Conservation (phyloP, 192 early-diverging fungal species). For the Backusella mclennaniae region DNA sequence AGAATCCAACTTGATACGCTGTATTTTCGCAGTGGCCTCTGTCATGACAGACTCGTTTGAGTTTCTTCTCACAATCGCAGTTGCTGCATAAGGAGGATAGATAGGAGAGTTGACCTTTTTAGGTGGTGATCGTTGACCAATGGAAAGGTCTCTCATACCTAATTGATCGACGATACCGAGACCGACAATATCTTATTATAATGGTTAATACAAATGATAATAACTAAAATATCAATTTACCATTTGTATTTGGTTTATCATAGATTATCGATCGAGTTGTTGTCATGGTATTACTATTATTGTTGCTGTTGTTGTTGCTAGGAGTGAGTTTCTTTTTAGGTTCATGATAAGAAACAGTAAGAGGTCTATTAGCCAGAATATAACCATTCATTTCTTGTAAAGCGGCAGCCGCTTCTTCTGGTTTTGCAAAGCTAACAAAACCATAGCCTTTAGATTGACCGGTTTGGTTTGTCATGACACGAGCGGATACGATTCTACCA, state of each 20-base stretch:
- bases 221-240: neutral
- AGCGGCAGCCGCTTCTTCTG: slow-evolving; percentile 92
- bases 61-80: slow-evolving; percentile 25
- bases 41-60: slow-evolving; percentile 40
- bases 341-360: slow-evolving; percentile 91
- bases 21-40: slow-evolving; percentile 24
- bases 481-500: slow-evolving; percentile 87
- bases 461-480: slow-evolving; percentile 78
- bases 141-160: neutral
- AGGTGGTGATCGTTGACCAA: neutral
- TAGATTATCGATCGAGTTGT: neutral
- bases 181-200: neutral
- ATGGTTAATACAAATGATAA: neutral
- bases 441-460: slow-evolving; percentile 86
- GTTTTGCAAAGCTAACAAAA: slow-evolving; percentile 88
- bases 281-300: neutral
- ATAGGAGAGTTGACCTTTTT: neutral
- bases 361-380: slow-evolving; percentile 77
- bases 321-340: slow-evolving; percentile 63
- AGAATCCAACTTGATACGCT: slow-evolving; percentile 32
- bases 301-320: neutral
- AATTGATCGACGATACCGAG: slow-evolving; percentile 6
- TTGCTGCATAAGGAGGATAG: neutral
- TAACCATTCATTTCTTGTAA: slow-evolving; percentile 89
- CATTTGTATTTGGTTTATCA: slow-evolving; percentile 6